Conservation (phyloP, 78 protist genomes). For the Planoprotostelium fungivorum region DNA sequence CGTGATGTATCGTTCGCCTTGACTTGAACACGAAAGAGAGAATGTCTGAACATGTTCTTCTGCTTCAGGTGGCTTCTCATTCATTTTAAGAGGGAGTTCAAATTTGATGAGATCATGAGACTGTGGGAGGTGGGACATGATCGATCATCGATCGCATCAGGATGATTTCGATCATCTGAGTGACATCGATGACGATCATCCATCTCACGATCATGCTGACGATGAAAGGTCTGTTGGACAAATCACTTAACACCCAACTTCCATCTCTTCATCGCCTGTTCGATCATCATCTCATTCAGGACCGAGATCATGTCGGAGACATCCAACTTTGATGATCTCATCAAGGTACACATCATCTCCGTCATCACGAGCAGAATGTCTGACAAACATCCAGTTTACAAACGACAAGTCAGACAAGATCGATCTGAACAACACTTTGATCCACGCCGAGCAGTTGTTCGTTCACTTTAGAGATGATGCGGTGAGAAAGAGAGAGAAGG, state of each 20-base stretch:
- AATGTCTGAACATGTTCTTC: constrained; percentile 57
- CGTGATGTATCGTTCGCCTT: not conserved
- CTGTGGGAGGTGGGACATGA: constrained; percentile 44
- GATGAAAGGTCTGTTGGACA: not conserved
- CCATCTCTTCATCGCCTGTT: not conserved
- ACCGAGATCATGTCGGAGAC: not conserved
- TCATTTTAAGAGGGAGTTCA: constrained; percentile 59
- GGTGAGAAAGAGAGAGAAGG: not conserved
- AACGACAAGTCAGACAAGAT: not conserved
- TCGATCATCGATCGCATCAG: no score
- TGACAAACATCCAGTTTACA: not conserved
- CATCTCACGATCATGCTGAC: no score
- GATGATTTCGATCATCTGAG: no score
- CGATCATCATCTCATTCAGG: not conserved
- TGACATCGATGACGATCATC: no score
- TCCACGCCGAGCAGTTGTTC: not conserved
- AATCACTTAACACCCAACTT: not conserved
- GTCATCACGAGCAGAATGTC: not conserved
- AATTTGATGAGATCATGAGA: constrained; percentile 21
- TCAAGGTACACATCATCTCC: not conserved
- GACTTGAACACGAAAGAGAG: constrained; percentile 6
- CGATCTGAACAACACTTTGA: not conserved
- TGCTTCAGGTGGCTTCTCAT: constrained; percentile 57
- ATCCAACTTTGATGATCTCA: not conserved
- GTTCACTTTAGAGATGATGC: not conserved